Percentiles rank a stretch among this genome's conserved stretches.
Evolutionary conservation across 495 filamentous ascomycete genomes (phyloP).

Genomic region (Thozetella sp.): DNA sequence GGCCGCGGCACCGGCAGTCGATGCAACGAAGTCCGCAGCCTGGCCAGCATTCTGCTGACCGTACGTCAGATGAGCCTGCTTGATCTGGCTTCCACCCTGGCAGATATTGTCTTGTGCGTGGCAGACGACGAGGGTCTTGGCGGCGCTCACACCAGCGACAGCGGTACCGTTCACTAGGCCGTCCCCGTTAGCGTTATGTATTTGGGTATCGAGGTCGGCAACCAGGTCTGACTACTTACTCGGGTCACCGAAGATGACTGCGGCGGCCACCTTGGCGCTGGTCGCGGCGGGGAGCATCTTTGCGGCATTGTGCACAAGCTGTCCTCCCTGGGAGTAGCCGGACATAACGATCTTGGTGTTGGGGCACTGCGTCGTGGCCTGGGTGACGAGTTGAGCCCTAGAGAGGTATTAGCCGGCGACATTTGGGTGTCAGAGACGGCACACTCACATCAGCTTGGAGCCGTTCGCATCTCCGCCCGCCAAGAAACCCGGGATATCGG

Average conservation of each 20-base stretch:
- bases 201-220: constrained; percentile 38
- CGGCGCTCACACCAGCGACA: not conserved
- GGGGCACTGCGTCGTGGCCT: constrained; percentile 53
- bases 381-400: constrained; percentile 50
- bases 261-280: constrained; percentile 27
- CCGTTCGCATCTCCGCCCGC: constrained; percentile 43
- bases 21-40: constrained; percentile 50
- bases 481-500: constrained; percentile 44
- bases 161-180: not conserved
- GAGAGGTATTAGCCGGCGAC: not conserved
- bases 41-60: constrained; percentile 36
- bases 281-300: constrained; percentile 28
- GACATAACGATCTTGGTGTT: constrained; percentile 61
- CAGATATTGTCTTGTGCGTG: constrained; percentile 58
- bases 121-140: constrained; percentile 54
- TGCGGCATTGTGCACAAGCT: constrained; percentile 54
- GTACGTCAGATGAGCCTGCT: constrained; percentile 55
- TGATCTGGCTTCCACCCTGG: constrained; percentile 44
- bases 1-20: not conserved
- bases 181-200: not conserved
- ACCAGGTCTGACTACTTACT: constrained; percentile 36
- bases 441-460: constrained; percentile 26
- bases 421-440: not conserved
- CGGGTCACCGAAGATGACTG: constrained; percentile 65
- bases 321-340: constrained; percentile 61